Evolutionary conservation across 176 grass and related monocot species (phyloP).

Genomic region (Paspalum vaginatum): DNA sequence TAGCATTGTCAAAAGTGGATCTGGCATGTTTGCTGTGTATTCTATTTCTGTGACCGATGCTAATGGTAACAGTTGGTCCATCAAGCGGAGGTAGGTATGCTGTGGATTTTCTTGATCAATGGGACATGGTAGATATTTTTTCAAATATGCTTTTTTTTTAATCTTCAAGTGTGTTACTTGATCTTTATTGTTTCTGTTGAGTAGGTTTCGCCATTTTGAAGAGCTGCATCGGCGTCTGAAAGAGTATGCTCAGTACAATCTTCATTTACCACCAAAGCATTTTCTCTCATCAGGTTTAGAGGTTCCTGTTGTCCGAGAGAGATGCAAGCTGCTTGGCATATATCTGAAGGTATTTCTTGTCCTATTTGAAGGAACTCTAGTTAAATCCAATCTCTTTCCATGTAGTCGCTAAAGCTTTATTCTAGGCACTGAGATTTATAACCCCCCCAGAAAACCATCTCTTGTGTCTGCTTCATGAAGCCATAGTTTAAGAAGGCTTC

Average conservation of each 20-base stretch:
- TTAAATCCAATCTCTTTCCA: slow-evolving; percentile 18
- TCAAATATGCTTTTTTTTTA: background rate
- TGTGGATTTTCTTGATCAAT: slow-evolving; percentile 33
- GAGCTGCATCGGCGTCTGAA: slow-evolving; percentile 94
- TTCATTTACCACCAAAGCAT: slow-evolving; percentile 95
- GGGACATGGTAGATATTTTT: slow-evolving; percentile 28
- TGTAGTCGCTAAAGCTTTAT: background rate
- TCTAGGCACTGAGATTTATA: slow-evolving; percentile 17
- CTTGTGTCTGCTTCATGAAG: slow-evolving; percentile 27
- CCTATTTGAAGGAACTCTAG: slow-evolving; percentile 32
- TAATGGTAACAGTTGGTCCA: slow-evolving; percentile 93
- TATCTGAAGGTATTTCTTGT: slow-evolving; percentile 88
- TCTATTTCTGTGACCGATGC: slow-evolving; percentile 86
- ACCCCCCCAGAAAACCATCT: slow-evolving; percentile 18
- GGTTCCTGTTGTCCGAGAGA: slow-evolving; percentile 87
- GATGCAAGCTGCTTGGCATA: slow-evolving; percentile 91
- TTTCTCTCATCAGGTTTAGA: slow-evolving; percentile 97
- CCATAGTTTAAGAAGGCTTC: slow-evolving; percentile 19
- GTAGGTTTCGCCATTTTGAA: slow-evolving; percentile 98
- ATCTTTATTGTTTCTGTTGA: slow-evolving; percentile 13
- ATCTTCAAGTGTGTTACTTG: slow-evolving; percentile 6
- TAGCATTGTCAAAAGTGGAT: slow-evolving; percentile 98
- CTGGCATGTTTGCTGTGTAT: slow-evolving; percentile 97
- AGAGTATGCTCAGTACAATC: slow-evolving; percentile 95
- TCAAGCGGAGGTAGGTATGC: slow-evolving; percentile 85